Percentiles rank a stretch among this genome's conserved stretches.
Conservation (phyloP, 1,139 yeast species). For the Debaryomyces fabryi region DNA sequence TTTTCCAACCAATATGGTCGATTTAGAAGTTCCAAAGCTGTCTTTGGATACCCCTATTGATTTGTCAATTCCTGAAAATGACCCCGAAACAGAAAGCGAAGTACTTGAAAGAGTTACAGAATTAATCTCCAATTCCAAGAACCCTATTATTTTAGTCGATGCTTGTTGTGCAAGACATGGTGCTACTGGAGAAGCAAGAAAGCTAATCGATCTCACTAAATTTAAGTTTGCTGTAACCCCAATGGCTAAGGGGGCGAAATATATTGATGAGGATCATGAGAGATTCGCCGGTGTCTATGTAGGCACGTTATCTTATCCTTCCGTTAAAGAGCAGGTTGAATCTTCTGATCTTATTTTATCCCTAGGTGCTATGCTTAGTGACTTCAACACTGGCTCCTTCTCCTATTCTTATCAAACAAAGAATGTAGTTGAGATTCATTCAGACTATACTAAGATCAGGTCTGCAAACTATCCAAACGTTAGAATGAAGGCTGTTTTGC, state of each 20-base stretch:
- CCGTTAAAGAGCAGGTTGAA: slow-evolving; percentile 34
- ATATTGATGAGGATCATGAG: slow-evolving; percentile 30
- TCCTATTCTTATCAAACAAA: slow-evolving; percentile 40
- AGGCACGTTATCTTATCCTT: slow-evolving; percentile 36
- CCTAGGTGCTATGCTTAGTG: slow-evolving; percentile 40
- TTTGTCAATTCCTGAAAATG: slow-evolving; percentile 31
- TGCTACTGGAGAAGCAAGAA: slow-evolving; percentile 32
- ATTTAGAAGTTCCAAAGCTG: slow-evolving; percentile 32
- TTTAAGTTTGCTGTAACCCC: slow-evolving; percentile 36
- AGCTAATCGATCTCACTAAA: slow-evolving; percentile 33
- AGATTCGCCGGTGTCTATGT: slow-evolving; percentile 37
- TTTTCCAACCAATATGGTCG: slow-evolving; percentile 43
- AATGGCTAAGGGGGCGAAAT: slow-evolving; percentile 37
- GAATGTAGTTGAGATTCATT: slow-evolving; percentile 44
- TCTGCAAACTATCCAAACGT: slow-evolving; percentile 38
- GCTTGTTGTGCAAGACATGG: slow-evolving; percentile 42
- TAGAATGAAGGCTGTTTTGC: slow-evolving; percentile 39
- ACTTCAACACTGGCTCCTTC: slow-evolving; percentile 45
- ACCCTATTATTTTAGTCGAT: slow-evolving; percentile 39
- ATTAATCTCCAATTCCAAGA: slow-evolving; percentile 29
- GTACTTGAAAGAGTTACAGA: slow-evolving; percentile 32
- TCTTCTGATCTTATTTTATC: slow-evolving; percentile 34
- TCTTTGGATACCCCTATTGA: slow-evolving; percentile 36
- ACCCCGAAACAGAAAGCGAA: slow-evolving; percentile 33
- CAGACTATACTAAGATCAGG: slow-evolving; percentile 40